Base-by-base conservation (phyloP, 441 rosid species). In the Populus hybrid region DNA sequence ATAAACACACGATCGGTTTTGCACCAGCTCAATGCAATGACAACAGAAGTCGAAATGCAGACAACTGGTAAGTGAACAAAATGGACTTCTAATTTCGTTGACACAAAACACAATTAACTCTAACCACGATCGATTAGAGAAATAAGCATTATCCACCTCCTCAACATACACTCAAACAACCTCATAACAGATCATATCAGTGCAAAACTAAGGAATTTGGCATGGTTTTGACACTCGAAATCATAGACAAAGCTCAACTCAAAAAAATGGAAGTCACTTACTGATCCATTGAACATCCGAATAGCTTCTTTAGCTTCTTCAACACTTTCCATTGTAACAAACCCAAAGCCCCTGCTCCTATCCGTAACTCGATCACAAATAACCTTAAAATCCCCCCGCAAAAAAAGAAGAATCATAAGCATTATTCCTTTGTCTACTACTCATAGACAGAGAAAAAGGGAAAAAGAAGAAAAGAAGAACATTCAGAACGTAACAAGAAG, bases 281-380 rank as follows among this genome's bases (percentile, higher is more conserved):
- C 98, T 70, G 98, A 88, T 83, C 90, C 92, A 86, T 92, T 88
- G 77, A 91, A 89, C 91, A 88, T 80, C 68, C 87, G 84, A 78
- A 95, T 95, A 3, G 99, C 98, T 75, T 91, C 89, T 72, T 92
- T 85, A 71, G 98, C 99, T 84, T 93, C 95, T 69, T 92, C 92
- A 50, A 85, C 79, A 80, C 82, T 89, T 71, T 71, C 92, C 99
- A 95, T 91, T 5, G 97, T 87, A 18, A 93, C 93, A 80, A 95
- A 93, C 10, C 87, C 98, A 79, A 95, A 95, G 8, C 97, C 99
- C 79, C 99, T 92, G 93, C 99, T 93, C 87, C 98, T 89, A 77
- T 92, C 95, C 4, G 95, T 93, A 12, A 88, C 92, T 81, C 93
- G 86, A 86, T 92, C 92, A 73, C 90, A 89, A 14, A 93, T 94